Percentiles rank a stretch among this genome's conserved stretches.
Conservation (phyloP, 345 rosid species). For the Salix exigua region DNA sequence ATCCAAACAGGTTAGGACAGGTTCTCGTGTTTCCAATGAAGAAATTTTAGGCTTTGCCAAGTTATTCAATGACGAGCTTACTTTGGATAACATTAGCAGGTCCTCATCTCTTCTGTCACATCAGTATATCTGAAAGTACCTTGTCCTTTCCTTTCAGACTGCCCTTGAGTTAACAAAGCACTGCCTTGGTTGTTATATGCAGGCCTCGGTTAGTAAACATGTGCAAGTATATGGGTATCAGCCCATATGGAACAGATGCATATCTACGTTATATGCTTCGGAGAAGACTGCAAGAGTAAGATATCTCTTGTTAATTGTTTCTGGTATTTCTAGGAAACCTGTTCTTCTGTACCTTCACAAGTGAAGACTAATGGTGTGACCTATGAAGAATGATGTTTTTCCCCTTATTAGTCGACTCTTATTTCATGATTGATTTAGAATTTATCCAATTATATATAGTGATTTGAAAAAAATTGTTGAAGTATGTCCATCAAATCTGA, state of each 20-base stretch:
- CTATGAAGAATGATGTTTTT: not conserved
- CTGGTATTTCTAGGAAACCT: not conserved
- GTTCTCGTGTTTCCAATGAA: slow-evolving; percentile 82
- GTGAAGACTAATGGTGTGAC: not conserved
- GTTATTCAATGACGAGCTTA: slow-evolving; percentile 90
- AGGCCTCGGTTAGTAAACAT: slow-evolving; percentile 93
- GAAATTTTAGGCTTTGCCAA: slow-evolving; percentile 96
- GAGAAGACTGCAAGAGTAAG: slow-evolving; percentile 81
- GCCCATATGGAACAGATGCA: slow-evolving; percentile 93
- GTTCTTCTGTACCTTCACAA: not conserved
- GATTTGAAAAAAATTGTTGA: not conserved
- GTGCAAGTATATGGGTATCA: slow-evolving; percentile 99
- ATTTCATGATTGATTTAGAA: slow-evolving; percentile 6
- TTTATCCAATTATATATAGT: not conserved
- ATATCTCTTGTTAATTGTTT: slow-evolving; percentile 10
- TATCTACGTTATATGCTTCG: slow-evolving; percentile 93
- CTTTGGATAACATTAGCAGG: slow-evolving; percentile 97
- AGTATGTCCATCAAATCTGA: not conserved
- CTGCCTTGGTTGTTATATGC: slow-evolving; percentile 26
- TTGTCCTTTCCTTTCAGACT: not conserved
- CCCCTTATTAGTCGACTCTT: not conserved
- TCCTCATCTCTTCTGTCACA: slow-evolving; percentile 21
- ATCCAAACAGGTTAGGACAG: slow-evolving; percentile 77
- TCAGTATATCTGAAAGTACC: not conserved
- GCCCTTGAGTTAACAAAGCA: not conserved